A percentile compares a stretch with the other conserved stretches of the same genome.
Evolutionary conservation across 257 asterid species (phyloP).

Genomic region (Ehretia macrophylla): DNA sequence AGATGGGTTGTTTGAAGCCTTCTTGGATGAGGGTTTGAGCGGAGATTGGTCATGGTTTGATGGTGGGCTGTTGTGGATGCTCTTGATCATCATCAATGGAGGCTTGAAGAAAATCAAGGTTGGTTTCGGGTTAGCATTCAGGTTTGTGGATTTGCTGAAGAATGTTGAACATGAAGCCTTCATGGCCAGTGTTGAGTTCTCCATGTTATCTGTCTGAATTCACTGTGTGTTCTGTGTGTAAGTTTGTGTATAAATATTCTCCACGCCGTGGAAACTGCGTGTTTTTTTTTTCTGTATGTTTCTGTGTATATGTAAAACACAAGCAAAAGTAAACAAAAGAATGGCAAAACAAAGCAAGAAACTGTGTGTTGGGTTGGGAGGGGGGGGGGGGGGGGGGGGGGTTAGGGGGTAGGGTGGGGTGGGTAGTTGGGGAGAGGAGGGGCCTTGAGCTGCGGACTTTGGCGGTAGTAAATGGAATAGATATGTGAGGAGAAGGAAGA

Average conservation of each 20-base stretch:
- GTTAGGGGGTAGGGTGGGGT: no score
- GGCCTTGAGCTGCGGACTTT: background rate
- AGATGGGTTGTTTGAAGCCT: conserved; percentile 8
- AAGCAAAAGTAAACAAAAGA: no score
- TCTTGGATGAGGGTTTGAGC: conserved; percentile 22
- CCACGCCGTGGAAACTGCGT: no score
- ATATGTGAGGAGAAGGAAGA: background rate
- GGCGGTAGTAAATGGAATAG: background rate
- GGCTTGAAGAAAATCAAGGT: conserved; percentile 9
- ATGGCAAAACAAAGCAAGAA: no score
- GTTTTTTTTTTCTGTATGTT: background rate
- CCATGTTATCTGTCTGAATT: conserved; percentile 29
- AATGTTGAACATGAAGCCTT: conserved; percentile 38
- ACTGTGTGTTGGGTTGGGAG: background rate
- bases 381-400: background rate
- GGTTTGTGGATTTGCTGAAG: conserved; percentile 29
- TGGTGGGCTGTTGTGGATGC: conserved; percentile 29
- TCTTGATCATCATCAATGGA: conserved; percentile 20
- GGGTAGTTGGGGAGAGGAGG: no score
- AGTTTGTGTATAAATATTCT: background rate
- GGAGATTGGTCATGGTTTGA: conserved; percentile 14
- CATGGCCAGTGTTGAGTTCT: conserved; percentile 38
- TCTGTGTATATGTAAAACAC: background rate
- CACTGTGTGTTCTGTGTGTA: background rate
- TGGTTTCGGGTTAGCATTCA: background rate